phyloP scores from a whole-genome alignment of 495 filamentous ascomycete genomes.

The Tuber magnatum region DNA sequence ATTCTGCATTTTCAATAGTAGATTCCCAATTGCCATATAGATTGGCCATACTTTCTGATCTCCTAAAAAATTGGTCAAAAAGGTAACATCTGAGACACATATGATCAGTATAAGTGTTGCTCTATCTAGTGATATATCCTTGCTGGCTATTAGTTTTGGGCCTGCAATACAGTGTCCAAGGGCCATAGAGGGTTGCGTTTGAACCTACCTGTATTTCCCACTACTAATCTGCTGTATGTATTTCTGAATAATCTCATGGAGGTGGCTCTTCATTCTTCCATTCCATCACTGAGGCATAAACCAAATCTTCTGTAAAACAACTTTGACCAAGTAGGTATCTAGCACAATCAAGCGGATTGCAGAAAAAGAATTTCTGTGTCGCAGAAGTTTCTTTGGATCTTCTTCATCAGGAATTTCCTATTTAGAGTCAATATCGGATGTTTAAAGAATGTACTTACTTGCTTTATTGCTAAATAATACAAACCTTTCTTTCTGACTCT shows the following conservation, averaged over 20 bases:
- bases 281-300: not conserved
- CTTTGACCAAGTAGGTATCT: not conserved
- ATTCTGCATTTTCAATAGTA: conserved; percentile 4
- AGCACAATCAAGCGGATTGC: not conserved
- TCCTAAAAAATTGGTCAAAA: conserved; percentile 19
- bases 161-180: not conserved
- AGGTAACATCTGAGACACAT: conserved; percentile 10
- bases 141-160: not conserved
- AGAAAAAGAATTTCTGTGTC: not conserved
- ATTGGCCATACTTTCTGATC: conserved; percentile 24
- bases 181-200: not conserved
- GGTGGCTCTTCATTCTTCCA: not conserved
- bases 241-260: not conserved
- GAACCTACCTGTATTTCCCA: not conserved
- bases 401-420: not conserved
- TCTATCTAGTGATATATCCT: not conserved
- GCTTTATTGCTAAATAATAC: not conserved
- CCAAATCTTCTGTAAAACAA: not conserved
- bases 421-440: not conserved
- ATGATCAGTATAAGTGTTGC: conserved; percentile 16
- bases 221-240: not conserved
- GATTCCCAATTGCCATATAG: conserved; percentile 22
- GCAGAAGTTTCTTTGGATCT: not conserved
- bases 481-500: not conserved
- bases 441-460: not conserved